phyloP scores from a whole-genome alignment of 1,284 basidiomycete genomes.

The Cryptococcus sp. region DNA sequence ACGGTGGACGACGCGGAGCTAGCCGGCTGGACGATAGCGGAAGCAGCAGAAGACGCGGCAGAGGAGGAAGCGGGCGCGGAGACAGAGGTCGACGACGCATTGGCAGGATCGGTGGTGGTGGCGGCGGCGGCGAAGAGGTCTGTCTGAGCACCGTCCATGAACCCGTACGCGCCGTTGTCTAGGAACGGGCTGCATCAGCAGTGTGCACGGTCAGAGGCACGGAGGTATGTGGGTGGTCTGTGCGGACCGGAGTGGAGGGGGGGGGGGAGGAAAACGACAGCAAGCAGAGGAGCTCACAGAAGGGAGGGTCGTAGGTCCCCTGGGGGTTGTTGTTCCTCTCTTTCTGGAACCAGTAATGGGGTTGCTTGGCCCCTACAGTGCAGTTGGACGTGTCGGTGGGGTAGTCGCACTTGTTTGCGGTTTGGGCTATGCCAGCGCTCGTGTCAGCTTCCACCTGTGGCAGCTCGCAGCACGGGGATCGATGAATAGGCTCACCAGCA shows the following conservation, averaged over 20 bases:
- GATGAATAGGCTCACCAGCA: constrained; percentile 30
- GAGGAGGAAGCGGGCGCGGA: background rate
- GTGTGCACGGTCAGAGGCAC: background rate
- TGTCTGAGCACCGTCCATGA: constrained; percentile 50
- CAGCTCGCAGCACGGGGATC: constrained; percentile 2
- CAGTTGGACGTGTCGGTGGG: constrained; percentile 38
- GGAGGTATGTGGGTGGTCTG: background rate
- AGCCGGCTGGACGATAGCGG: background rate
- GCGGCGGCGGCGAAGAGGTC: constrained; percentile 42
- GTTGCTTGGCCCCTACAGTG: constrained; percentile 41
- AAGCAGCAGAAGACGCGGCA: background rate
- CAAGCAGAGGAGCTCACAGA: constrained; percentile 17
- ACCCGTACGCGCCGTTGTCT: constrained; percentile 49
- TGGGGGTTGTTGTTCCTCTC: constrained; percentile 41
- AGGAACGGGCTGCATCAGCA: background rate
- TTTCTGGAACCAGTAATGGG: constrained; percentile 43
- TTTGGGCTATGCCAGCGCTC: constrained; percentile 22
- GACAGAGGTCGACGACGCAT: background rate
- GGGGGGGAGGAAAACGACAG: background rate
- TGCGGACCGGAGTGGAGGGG: background rate
- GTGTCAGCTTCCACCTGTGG: background rate
- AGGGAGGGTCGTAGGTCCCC: constrained; percentile 43
- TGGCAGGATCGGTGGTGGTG: background rate
- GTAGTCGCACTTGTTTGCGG: constrained; percentile 41
- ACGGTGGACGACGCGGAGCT: background rate